phyloP scores from a whole-genome alignment of 306 rosid species.

The Ochetophila trinervis region DNA sequence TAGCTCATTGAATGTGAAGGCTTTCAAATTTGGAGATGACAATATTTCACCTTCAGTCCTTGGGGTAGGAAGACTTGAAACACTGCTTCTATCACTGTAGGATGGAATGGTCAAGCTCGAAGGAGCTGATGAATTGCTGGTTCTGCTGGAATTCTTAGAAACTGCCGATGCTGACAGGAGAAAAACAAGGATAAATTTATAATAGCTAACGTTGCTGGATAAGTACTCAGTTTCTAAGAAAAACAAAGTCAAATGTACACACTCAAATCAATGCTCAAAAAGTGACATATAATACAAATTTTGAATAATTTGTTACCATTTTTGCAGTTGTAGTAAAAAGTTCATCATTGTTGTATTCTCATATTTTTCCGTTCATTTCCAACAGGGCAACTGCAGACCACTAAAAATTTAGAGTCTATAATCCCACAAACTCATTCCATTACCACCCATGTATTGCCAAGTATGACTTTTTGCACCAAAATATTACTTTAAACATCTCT shows the following conservation, averaged over 20 bases:
- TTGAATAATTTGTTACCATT: not conserved
- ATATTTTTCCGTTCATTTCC: not conserved
- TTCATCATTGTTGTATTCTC: not conserved
- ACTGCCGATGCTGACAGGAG: constrained; percentile 36
- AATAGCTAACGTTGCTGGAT: not conserved
- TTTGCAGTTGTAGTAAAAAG: not conserved
- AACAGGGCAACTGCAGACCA: not conserved
- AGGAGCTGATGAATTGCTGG: constrained; percentile 48
- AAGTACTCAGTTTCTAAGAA: not conserved
- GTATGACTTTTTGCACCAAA: constrained; percentile 3
- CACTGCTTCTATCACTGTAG: constrained; percentile 44
- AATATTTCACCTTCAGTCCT: constrained; percentile 88
- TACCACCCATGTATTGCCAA: not conserved
- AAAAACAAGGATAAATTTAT: constrained; percentile 21
- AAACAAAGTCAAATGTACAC: constrained; percentile 14
- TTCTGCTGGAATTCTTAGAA: constrained; percentile 45
- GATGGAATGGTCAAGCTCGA: constrained; percentile 48
- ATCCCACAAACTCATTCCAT: not conserved
- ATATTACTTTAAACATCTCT: not conserved
- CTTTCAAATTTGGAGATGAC: constrained; percentile 66
- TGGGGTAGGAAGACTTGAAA: constrained; percentile 67
- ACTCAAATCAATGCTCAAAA: not conserved
- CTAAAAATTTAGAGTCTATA: constrained; percentile 10
- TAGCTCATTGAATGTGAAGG: constrained; percentile 75
- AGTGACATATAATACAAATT: not conserved